Conservation (phyloP, 2,329 filamentous ascomycete species). For the Beauveria rudraprayagi region DNA sequence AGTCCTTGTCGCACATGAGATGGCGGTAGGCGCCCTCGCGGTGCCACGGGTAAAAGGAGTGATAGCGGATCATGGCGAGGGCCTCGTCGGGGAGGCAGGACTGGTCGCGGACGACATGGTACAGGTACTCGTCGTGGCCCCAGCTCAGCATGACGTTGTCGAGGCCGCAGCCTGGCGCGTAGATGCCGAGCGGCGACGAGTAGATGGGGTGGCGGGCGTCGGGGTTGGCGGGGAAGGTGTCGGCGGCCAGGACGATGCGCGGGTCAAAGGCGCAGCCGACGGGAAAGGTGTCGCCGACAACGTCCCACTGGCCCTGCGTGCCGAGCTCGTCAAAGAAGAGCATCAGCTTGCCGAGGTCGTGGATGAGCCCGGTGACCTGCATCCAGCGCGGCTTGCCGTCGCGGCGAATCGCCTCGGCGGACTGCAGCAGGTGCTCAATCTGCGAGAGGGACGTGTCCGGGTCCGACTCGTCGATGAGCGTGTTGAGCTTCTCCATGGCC, state of each 20-base stretch:
- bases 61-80: slow-evolving; percentile 87
- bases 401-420: slow-evolving; percentile 79
- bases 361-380: slow-evolving; percentile 69
- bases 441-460: slow-evolving; percentile 81
- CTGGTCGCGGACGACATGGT: slow-evolving; percentile 80
- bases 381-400: slow-evolving; percentile 80
- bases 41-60: slow-evolving; percentile 92
- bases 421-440: slow-evolving; percentile 84
- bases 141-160: slow-evolving; percentile 86
- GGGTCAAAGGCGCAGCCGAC: slow-evolving; percentile 69
- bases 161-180: slow-evolving; percentile 68
- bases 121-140: slow-evolving; percentile 85
- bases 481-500: slow-evolving; percentile 88
- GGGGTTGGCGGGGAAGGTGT: slow-evolving; percentile 67
- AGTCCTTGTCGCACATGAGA: slow-evolving; percentile 77
- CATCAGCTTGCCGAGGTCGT: slow-evolving; percentile 72
- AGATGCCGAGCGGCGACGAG: slow-evolving; percentile 70
- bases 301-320: slow-evolving; percentile 86
- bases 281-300: slow-evolving; percentile 80
- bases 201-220: slow-evolving; percentile 66
- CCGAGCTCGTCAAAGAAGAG: slow-evolving; percentile 59
- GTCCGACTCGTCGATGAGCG: slow-evolving; percentile 82
- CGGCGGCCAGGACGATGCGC: slow-evolving; percentile 68
- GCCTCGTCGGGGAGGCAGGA: slow-evolving; percentile 70
- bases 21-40: slow-evolving; percentile 69